Conservation (phyloP, 768 basidiomycete species). For the Lactarius pseudohatsudake region DNA sequence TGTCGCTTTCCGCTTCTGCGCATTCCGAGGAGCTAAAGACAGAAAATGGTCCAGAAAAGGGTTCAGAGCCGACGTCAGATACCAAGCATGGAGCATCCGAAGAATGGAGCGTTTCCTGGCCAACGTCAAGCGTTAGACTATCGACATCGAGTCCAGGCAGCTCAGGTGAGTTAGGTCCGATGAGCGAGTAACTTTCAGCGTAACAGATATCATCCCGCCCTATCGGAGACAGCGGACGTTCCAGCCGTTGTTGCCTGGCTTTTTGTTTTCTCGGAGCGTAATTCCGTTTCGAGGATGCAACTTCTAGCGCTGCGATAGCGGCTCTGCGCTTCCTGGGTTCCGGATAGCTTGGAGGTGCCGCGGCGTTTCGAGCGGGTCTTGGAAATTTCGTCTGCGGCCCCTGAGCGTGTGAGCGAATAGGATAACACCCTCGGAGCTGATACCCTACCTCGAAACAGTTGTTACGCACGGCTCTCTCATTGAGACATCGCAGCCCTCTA, state of each 20-base stretch:
- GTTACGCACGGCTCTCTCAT: constrained; percentile 29
- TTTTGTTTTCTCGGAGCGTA: constrained; percentile 20
- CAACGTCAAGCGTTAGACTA: neutral
- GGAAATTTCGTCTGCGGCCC: constrained; percentile 8
- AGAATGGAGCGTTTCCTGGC: constrained; percentile 2
- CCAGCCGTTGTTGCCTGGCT: constrained; percentile 6
- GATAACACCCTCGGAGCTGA: neutral
- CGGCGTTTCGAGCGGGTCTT: constrained; percentile 17
- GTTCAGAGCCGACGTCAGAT: constrained; percentile 8
- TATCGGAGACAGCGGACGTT: constrained; percentile 6
- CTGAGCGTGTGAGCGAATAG: constrained; percentile 1
- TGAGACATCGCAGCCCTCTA: constrained; percentile 39
- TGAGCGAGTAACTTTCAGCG: neutral
- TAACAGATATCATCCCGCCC: neutral
- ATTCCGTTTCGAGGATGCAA: constrained; percentile 13
- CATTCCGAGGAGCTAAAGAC: constrained; percentile 2
- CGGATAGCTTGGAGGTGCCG: constrained; percentile 4
- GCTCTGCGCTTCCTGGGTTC: constrained; percentile 26
- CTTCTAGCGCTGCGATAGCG: constrained; percentile 14
- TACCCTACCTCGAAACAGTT: constrained; percentile 24
- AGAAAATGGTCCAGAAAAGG: constrained; percentile 18
- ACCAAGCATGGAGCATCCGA: constrained; percentile 4
- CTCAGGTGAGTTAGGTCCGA: neutral
- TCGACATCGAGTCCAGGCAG: constrained; percentile 10
- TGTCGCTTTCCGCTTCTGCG: constrained; percentile 4